These are phyloP conservation scores for Cryphonectria carpinicola DNA, from an alignment of 2,329 filamentous ascomycete genomes.

Conservation along the genomic window DNA sequence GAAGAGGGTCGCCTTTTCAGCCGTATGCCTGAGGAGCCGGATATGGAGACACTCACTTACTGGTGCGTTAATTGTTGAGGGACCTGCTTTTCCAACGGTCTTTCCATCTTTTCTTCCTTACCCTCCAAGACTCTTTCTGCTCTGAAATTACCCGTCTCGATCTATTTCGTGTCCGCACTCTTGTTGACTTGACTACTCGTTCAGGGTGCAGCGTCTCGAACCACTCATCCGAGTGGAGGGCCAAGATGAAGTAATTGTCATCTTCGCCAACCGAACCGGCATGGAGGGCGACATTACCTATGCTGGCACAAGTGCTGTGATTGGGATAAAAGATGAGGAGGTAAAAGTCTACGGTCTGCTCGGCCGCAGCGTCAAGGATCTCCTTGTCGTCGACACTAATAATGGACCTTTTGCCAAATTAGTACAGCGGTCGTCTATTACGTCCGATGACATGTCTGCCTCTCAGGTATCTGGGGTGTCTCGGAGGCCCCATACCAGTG, in stretches of 20 bases:
- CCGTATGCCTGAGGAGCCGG: conserved; percentile 50
- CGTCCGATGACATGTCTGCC: neutral
- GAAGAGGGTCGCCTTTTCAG: conserved; percentile 48
- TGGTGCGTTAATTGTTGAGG: conserved; percentile 45
- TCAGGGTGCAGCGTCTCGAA: conserved; percentile 60
- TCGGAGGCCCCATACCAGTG: neutral
- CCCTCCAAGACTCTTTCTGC: too few relatives aligned
- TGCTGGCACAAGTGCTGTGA: conserved; percentile 65
- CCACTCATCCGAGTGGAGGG: conserved; percentile 51
- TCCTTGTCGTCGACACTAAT: conserved; percentile 62
- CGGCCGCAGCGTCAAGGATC: conserved; percentile 62
- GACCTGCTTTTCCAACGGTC: neutral
- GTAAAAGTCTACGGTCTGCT: conserved; percentile 64
- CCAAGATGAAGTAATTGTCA: conserved; percentile 58
- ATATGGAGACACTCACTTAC: conserved; percentile 67
- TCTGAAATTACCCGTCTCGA: neutral
- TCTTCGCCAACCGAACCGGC: conserved; percentile 67
- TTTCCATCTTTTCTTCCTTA: too few relatives aligned
- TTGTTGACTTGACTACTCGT: conserved; percentile 25
- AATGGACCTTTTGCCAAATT: conserved; percentile 41
- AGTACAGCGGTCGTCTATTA: conserved; percentile 37
- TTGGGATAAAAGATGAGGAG: conserved; percentile 60
- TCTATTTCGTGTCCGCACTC: neutral
- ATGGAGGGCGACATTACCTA: conserved; percentile 63
- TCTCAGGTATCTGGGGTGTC: neutral